These are phyloP conservation scores for Umbilicaria muhlenbergii DNA, from an alignment of 495 filamentous ascomycete species.

Conservation along the genomic window DNA sequence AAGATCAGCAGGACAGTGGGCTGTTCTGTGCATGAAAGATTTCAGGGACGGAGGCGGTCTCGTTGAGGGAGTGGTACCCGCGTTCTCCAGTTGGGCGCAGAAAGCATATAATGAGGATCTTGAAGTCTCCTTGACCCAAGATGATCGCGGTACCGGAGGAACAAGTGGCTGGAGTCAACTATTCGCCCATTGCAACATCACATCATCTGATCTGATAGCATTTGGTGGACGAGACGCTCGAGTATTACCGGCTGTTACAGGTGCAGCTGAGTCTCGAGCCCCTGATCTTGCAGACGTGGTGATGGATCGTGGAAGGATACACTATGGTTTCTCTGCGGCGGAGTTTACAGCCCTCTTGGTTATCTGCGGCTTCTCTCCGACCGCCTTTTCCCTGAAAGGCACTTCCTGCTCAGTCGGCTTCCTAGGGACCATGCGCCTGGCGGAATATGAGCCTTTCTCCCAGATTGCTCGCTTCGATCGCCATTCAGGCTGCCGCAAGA, in stretches of 20 bases:
- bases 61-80: neutral
- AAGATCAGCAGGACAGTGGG: neutral
- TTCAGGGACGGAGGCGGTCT: neutral
- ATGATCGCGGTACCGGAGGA: neutral
- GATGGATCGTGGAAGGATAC: neutral
- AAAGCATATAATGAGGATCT: neutral
- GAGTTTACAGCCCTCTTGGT: neutral
- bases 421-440: neutral
- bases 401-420: neutral
- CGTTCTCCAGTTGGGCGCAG: neutral
- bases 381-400: neutral
- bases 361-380: neutral
- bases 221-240: neutral
- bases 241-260: no score
- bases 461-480: neutral
- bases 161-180: constrained; percentile 1
- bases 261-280: no score
- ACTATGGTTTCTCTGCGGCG: neutral
- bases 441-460: neutral
- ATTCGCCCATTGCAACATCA: constrained; percentile 1
- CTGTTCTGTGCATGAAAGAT: neutral
- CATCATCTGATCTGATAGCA: neutral
- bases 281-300: neutral
- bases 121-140: neutral
- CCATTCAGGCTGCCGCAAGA: neutral